Evolutionary conservation across 371 early-diverging fungal species (phyloP), one percentile per base, ranked within the genome.

Genomic region (Mucor racemosus): DNA sequence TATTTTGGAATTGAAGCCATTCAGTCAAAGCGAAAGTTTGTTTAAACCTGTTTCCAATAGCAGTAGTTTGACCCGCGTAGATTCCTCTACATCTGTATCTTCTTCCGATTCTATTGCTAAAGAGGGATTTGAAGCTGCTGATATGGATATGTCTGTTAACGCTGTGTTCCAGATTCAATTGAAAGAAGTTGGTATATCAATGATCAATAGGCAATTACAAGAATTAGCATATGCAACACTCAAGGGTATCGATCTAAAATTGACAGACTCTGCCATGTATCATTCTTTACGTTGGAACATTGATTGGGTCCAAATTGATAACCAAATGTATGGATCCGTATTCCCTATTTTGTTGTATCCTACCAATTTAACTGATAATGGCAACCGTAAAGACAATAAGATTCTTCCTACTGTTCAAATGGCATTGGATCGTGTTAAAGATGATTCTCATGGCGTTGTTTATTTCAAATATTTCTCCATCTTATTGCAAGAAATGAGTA

Each of bases 251-350:
- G 86, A 86, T 67, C 73, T 97, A 44, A 86, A 82, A 10, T 88
- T 87, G 62, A 88, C 86, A 0, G 97, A 97, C 61, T 90, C 93
- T 0, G 86, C 86, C 9, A 80, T 89, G 59, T 90, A 90, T 64
- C 91, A 92, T 73, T 90, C 92, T 2, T 62, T 93, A 31, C 87
- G 85, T 40, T 85, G 94, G 78, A 72, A 84, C 36, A 86, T 95
- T 33, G 90, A 92, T 55, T 98, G 97, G 98, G 72, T 98, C 9
- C 97, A 94, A 86, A 87, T 97, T 58, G 98, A 98, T 75, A 98
- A 98, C 77, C 97, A 98, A 76, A 77, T 93, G 10, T 91, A 90
- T 64, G 95, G 91, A 38, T 85, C 91, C 1, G 68, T 89, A 7
- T 93, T 88, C 60, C 97, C 97, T 0, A 96, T 98, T 17, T 80